Percentiles rank a stretch among this genome's conserved stretches.
Conservation (phyloP, 306 rosid genomes). For the Albizia julibrissin region DNA sequence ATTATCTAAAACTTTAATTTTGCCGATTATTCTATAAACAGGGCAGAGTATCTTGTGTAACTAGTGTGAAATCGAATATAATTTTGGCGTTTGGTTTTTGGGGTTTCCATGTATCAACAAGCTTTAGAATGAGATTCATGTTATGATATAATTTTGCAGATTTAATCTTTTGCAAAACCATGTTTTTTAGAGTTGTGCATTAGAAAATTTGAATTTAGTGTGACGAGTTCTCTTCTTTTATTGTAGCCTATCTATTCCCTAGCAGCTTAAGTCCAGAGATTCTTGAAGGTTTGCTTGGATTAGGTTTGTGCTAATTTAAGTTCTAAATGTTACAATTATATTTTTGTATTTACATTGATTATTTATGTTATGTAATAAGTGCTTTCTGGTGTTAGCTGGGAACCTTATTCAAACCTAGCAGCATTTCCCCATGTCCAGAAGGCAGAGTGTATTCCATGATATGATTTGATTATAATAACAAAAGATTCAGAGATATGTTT, state of each 20-base stretch:
- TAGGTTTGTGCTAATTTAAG: constrained; percentile 55
- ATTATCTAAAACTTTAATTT: constrained; percentile 17
- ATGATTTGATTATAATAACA: no score
- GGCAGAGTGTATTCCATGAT: no score
- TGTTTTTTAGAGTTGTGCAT: constrained; percentile 5
- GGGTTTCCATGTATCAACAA: background rate
- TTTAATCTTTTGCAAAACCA: constrained; percentile 10
- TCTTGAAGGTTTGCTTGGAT: constrained; percentile 92
- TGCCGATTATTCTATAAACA: constrained; percentile 3
- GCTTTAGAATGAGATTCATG: constrained; percentile 26
- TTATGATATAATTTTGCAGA: constrained; percentile 12
- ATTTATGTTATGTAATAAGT: constrained; percentile 13
- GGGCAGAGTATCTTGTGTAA: background rate
- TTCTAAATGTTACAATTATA: constrained; percentile 20
- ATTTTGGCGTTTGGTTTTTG: background rate
- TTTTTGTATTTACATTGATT: constrained; percentile 8
- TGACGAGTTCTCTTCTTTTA: constrained; percentile 30
- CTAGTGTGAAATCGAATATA: background rate
- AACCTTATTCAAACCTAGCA: no score
- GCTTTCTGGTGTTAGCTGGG: no score
- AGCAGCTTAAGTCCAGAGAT: constrained; percentile 90
- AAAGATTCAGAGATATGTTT: no score
- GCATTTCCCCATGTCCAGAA: no score
- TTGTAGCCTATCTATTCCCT: constrained; percentile 87
- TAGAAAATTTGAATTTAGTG: constrained; percentile 24